phyloP scores from a whole-genome alignment of 345 rosid genomes.

The Salix purpurea region DNA sequence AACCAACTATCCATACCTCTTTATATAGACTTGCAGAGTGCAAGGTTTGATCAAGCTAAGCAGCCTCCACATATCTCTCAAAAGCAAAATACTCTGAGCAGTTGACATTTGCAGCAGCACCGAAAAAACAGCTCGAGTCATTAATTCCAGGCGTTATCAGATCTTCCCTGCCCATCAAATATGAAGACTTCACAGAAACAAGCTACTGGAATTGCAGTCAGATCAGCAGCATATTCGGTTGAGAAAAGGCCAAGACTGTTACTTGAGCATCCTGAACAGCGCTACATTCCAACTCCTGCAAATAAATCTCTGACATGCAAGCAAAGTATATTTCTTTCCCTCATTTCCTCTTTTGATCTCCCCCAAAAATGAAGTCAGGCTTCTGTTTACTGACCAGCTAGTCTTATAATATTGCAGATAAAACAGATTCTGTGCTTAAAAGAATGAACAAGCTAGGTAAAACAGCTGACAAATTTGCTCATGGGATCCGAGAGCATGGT shows the following conservation, averaged over 20 bases:
- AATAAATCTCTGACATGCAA: constrained; percentile 26
- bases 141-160: background rate
- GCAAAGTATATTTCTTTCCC: constrained; percentile 29
- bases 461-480: constrained; percentile 42
- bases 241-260: constrained; percentile 31
- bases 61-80: background rate
- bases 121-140: background rate
- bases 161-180: background rate
- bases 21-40: background rate
- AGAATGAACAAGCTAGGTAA: constrained; percentile 47
- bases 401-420: constrained; percentile 5
- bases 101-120: background rate
- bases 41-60: background rate
- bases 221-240: constrained; percentile 17
- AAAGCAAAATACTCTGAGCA: background rate
- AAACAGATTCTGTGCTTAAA: constrained; percentile 27
- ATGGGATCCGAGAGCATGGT: constrained; percentile 52
- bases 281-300: constrained; percentile 32
- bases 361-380: background rate
- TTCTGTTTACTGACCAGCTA: background rate
- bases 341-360: background rate
- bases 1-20: background rate
- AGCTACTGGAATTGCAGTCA: constrained; percentile 21
- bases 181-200: constrained; percentile 34
- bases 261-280: constrained; percentile 27